Conservation (phyloP, 176 grass and related monocot species). For the Aegilops longissima region DNA sequence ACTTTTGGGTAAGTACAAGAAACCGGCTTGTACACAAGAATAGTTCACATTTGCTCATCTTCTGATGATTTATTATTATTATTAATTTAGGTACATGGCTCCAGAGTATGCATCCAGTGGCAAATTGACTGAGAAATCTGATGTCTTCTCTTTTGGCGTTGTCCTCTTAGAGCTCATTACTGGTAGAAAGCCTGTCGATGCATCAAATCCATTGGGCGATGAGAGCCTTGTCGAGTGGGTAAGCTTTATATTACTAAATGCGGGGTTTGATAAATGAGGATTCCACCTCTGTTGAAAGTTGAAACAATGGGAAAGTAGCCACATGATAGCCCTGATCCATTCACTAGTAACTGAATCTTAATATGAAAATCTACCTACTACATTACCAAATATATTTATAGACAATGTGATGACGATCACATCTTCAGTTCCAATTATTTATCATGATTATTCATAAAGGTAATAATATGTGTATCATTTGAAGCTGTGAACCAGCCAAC, state of each 20-base stretch:
- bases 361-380: background rate
- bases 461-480: background rate
- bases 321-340: background rate
- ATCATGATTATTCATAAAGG: background rate
- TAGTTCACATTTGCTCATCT: background rate
- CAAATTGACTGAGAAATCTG: slow-evolving; percentile 94
- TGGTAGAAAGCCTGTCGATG: slow-evolving; percentile 85
- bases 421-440: background rate
- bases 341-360: background rate
- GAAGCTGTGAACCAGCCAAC: background rate
- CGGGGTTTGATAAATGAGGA: background rate
- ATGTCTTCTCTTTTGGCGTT: slow-evolving; percentile 97
- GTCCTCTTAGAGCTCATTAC: slow-evolving; percentile 95
- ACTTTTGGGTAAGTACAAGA: slow-evolving; percentile 81
- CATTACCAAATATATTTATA: background rate
- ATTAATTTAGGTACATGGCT: slow-evolving; percentile 66
- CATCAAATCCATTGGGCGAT: slow-evolving; percentile 74
- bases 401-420: background rate
- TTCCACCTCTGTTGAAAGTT: background rate
- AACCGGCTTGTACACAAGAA: background rate
- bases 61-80: background rate
- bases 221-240: slow-evolving; percentile 99
- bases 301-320: background rate
- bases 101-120: slow-evolving; percentile 95
- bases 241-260: slow-evolving; percentile 29